Percentiles rank a stretch among this genome's conserved stretches.
phyloP scores from a whole-genome alignment of 331 rosid genomes.

The Dryas integrifolia region DNA sequence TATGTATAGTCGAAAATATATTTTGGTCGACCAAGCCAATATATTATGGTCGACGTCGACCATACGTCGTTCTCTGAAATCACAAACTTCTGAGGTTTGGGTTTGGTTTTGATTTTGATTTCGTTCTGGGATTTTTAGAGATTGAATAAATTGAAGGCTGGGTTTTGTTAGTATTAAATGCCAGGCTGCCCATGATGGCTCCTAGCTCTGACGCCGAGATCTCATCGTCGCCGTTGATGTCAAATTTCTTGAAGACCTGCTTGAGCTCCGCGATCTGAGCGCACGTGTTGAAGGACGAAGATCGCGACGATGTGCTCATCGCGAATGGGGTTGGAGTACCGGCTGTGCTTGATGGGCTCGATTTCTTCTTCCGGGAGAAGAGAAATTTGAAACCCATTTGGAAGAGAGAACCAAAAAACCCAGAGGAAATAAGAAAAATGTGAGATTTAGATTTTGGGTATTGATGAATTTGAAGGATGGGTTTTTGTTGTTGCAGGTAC shows the following conservation, averaged over 20 bases:
- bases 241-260: constrained; percentile 74
- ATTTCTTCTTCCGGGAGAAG: constrained; percentile 54
- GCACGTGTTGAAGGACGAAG: constrained; percentile 22
- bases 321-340: not conserved
- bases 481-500: not conserved
- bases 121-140: too few relatives aligned
- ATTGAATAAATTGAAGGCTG: too few relatives aligned
- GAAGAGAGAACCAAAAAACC: not conserved
- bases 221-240: constrained; percentile 88
- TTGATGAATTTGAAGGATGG: not conserved
- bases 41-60: too few relatives aligned
- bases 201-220: constrained; percentile 77
- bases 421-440: too few relatives aligned
- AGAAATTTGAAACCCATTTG: constrained; percentile 63
- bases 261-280: constrained; percentile 58
- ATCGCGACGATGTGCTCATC: not conserved
- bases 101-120: too few relatives aligned
- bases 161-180: too few relatives aligned
- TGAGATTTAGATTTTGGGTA: not conserved
- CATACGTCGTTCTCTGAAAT: too few relatives aligned
- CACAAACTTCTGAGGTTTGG: too few relatives aligned
- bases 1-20: too few relatives aligned
- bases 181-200: constrained; percentile 68
- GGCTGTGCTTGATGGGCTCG: constrained; percentile 11
- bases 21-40: too few relatives aligned